phyloP scores from a whole-genome alignment of 331 rosid genomes.

The Saraca asoca region DNA sequence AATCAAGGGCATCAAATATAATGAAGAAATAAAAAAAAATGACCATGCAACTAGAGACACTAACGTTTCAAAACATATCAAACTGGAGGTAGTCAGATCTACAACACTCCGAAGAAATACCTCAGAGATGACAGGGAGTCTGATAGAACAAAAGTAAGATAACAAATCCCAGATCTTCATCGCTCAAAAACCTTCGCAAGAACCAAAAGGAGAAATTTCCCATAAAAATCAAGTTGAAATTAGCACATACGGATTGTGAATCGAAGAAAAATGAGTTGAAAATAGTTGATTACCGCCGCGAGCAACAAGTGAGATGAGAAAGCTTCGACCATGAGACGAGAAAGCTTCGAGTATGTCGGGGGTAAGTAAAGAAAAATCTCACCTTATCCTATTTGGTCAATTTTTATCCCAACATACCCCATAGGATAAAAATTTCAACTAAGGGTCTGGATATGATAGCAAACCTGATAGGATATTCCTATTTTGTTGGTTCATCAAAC shows the following conservation, averaged over 20 bases:
- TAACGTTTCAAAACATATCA: constrained; percentile 15
- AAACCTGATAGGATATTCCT: too few species aligned
- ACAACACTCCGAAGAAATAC: constrained; percentile 16
- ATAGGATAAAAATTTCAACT: too few species aligned
- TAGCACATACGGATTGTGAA: not conserved
- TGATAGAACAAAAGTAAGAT: not conserved
- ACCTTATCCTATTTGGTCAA: too few species aligned
- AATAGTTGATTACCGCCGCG: constrained; percentile 17
- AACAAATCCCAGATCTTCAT: constrained; percentile 35
- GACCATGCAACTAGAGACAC: not conserved
- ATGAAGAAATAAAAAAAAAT: not conserved
- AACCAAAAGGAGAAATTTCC: too few species aligned
- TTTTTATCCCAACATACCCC: too few species aligned
- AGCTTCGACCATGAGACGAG: too few species aligned
- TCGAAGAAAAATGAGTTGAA: not conserved
- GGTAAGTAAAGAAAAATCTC: too few species aligned
- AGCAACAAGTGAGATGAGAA: not conserved
- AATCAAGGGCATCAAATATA: not conserved
- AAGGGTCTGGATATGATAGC: too few species aligned
- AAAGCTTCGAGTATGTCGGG: too few species aligned
- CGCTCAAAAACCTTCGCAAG: too few species aligned
- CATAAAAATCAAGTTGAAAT: not conserved
- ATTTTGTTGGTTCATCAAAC: too few species aligned
- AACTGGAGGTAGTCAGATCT: constrained; percentile 41
- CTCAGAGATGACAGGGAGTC: not conserved